These are phyloP conservation scores for Mycosphaerella sp. DNA, from an alignment of 2,329 filamentous ascomycete species.

Conservation along the genomic window DNA sequence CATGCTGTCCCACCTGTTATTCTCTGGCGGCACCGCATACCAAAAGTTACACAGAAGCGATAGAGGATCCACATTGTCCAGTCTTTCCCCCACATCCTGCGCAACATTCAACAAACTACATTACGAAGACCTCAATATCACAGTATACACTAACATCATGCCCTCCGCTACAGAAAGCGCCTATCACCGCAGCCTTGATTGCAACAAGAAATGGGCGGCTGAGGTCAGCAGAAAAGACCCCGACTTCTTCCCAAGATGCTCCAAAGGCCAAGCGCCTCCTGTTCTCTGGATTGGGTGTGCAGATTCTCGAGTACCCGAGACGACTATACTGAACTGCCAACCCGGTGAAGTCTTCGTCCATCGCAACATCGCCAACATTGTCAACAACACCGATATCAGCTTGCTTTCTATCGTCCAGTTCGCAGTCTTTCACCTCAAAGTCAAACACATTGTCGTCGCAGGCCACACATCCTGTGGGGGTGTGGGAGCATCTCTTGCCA, in stretches of 20 bases:
- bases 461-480: constrained; percentile 58
- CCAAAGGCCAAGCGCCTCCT: constrained; percentile 59
- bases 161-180: constrained; percentile 14
- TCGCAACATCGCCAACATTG: constrained; percentile 83
- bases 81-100: too few relatives aligned
- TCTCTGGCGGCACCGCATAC: too few relatives aligned
- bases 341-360: constrained; percentile 84
- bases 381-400: constrained; percentile 68
- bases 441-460: constrained; percentile 57
- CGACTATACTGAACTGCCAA: constrained; percentile 67
- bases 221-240: constrained; percentile 61
- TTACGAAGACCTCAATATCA: background rate
- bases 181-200: constrained; percentile 50
- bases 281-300: constrained; percentile 83
- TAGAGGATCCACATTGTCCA: too few relatives aligned
- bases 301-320: constrained; percentile 79
- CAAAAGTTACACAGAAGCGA: too few relatives aligned
- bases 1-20: too few relatives aligned
- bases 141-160: background rate
- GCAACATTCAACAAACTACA: background rate
- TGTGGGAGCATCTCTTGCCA: constrained; percentile 49
- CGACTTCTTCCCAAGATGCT: constrained; percentile 61
- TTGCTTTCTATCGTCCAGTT: constrained; percentile 71
- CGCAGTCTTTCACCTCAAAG: constrained; percentile 64
- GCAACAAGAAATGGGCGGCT: constrained; percentile 64